Conservation (phyloP, 371 early-diverging fungal genomes). For the Saksenaea oblongispora region DNA sequence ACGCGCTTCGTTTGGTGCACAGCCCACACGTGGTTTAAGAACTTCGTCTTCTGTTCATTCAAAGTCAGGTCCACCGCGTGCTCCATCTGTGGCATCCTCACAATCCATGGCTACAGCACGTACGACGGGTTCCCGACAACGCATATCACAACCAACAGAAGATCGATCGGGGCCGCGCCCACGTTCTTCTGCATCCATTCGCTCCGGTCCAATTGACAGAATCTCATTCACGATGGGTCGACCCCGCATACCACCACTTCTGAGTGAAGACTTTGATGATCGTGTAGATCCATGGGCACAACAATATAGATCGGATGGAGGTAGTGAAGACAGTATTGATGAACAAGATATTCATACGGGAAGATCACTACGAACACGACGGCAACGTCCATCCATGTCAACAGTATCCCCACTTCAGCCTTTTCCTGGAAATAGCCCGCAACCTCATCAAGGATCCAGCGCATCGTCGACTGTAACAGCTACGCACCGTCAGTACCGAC, state of each 20-base stretch:
- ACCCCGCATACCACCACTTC: constrained; percentile 9
- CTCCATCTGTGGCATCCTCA: neutral
- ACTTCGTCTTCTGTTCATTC: neutral
- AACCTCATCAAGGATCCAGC: constrained; percentile 23
- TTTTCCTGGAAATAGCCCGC: neutral
- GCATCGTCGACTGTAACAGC: constrained; percentile 45
- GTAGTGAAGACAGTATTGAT: constrained; percentile 13
- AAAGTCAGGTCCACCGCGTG: neutral
- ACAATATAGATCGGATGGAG: neutral
- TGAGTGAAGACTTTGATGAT: constrained; percentile 16
- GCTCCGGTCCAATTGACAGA: neutral
- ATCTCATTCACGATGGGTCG: neutral
- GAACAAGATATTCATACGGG: neutral
- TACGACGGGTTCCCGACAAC: constrained; percentile 7
- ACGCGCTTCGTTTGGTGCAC: neutral
- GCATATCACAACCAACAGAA: neutral
- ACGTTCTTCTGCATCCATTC: neutral
- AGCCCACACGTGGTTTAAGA: neutral
- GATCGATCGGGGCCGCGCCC: neutral
- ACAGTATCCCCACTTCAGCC: constrained; percentile 5
- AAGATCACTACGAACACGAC: neutral
- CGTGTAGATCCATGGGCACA: constrained; percentile 32
- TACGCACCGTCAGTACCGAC: constrained; percentile 14
- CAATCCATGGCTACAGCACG: constrained; percentile 24
- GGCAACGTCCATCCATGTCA: neutral